A percentile compares a stretch with the other conserved stretches of the same genome.
Conservation (phyloP, 2,329 filamentous ascomycete genomes). For the Ceratocystis harringtonii region DNA sequence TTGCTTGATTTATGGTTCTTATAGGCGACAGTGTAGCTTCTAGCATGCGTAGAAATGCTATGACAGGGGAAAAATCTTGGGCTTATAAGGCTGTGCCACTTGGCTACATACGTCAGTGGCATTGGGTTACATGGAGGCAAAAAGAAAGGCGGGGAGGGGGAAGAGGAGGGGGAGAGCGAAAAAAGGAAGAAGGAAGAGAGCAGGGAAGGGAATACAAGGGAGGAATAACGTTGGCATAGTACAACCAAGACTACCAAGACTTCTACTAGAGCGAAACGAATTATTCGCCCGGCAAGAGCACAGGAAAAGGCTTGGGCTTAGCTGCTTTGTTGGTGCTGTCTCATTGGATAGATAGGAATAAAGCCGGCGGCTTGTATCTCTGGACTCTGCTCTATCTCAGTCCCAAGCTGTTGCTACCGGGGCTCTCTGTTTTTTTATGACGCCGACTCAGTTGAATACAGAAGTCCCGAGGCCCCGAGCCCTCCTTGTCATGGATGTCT, state of each 20-base stretch:
- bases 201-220: too few species aligned
- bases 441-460: too few species aligned
- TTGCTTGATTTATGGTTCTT: not conserved
- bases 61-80: not conserved
- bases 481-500: not conserved
- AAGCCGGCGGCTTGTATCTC: not conserved
- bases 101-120: constrained; percentile 1
- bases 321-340: not conserved
- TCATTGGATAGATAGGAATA: not conserved
- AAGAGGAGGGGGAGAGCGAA: not conserved
- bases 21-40: not conserved
- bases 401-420: not conserved
- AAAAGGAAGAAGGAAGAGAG: not conserved
- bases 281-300: too few species aligned
- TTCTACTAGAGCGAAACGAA: too few species aligned
- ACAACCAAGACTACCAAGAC: too few species aligned
- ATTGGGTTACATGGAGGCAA: constrained; percentile 1
- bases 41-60: not conserved
- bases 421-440: too few species aligned
- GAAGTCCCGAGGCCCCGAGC: not conserved
- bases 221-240: too few species aligned
- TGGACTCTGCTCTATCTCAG: not conserved
- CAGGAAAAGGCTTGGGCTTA: too few species aligned
- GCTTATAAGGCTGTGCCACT: not conserved
- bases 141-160: not conserved